phyloP scores from a whole-genome alignment of 441 rosid genomes.

The Kokia cookei region DNA sequence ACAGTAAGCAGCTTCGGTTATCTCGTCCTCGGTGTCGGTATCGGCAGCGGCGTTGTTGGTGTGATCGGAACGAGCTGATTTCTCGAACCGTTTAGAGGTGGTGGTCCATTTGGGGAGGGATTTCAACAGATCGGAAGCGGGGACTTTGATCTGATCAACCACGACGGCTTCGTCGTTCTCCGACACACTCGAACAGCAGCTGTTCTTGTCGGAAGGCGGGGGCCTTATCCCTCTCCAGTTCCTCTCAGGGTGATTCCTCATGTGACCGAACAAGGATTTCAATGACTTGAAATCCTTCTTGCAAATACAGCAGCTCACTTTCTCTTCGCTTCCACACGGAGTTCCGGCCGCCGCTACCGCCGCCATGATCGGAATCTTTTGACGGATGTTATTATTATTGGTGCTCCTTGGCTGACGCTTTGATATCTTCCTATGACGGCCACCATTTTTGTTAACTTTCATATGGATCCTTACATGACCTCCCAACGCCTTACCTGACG shows the following conservation, averaged over 20 bases:
- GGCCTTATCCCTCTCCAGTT: constrained; percentile 12
- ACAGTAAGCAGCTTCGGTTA: constrained; percentile 3
- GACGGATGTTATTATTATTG: too few species aligned
- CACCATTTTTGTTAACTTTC: neutral
- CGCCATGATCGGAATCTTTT: neutral
- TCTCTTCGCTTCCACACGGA: neutral
- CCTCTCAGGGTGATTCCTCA: constrained; percentile 14
- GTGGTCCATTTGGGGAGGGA: constrained; percentile 2
- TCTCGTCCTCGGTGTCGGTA: neutral
- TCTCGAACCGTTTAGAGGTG: neutral
- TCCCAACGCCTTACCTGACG: neutral
- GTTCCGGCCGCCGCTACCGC: too few species aligned
- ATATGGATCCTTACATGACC: neutral
- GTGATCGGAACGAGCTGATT: neutral
- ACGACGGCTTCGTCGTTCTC: neutral
- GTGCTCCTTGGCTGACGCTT: neutral
- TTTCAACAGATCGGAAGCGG: neutral
- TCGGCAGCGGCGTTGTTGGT: neutral
- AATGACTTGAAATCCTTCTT: constrained; percentile 8
- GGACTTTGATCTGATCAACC: neutral
- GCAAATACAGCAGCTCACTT: neutral
- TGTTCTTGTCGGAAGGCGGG: constrained; percentile 1
- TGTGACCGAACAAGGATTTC: constrained; percentile 17
- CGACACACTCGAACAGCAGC: constrained; percentile 7
- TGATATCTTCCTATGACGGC: neutral